A percentile compares a stretch with the other conserved stretches of the same genome.
These are phyloP conservation scores for Trifolium repens DNA, from an alignment of 306 rosid genomes.

Conservation along the genomic window DNA sequence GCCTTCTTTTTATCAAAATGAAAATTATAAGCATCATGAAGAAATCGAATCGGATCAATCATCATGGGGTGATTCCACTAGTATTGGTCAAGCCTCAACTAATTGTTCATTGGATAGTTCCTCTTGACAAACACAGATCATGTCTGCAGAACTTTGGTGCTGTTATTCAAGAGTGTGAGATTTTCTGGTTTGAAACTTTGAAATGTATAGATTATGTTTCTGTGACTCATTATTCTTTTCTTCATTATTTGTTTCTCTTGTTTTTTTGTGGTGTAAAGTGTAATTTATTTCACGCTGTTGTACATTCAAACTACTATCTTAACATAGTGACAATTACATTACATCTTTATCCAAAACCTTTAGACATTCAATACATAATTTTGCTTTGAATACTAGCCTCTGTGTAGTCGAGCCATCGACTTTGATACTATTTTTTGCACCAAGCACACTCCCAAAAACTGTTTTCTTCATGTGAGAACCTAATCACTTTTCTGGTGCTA, in stretches of 20 bases:
- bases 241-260: not conserved
- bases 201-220: not conserved
- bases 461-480: not conserved
- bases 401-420: not conserved
- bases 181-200: not conserved
- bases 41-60: not conserved
- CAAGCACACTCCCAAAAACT: not conserved
- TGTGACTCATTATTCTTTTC: not conserved
- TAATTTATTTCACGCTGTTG: not conserved
- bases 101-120: not conserved
- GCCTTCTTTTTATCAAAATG: constrained; percentile 33
- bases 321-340: not conserved
- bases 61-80: not conserved
- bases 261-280: not conserved
- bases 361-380: not conserved
- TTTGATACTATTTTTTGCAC: not conserved
- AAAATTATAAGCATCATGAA: not conserved
- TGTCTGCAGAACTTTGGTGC: not conserved
- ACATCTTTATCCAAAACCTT: not conserved
- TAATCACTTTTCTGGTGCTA: not conserved
- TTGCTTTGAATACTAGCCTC: not conserved
- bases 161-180: not conserved
- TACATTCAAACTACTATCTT: not conserved
- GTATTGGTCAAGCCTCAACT: not conserved
- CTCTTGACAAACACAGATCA: not conserved